Percentiles rank a stretch among this genome's conserved stretches.
These are phyloP conservation scores for Gelatoporia subvermispora DNA, from an alignment of 768 basidiomycete genomes.

Conservation along the genomic window DNA sequence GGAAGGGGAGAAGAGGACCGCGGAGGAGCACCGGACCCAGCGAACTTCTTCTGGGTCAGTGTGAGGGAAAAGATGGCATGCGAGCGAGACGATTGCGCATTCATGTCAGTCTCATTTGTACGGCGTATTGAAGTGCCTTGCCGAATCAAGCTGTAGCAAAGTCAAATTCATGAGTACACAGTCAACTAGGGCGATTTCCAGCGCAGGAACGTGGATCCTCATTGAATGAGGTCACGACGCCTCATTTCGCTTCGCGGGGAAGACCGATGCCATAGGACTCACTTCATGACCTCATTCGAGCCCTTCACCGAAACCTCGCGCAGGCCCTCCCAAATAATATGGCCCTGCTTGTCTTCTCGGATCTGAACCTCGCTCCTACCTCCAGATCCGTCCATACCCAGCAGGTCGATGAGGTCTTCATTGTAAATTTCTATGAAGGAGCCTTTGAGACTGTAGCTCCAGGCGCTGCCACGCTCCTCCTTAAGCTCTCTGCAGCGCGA, in stretches of 20 bases:
- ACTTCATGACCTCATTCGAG: constrained; percentile 89
- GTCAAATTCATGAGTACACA: constrained; percentile 1
- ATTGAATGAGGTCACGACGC: neutral
- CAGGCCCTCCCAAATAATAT: constrained; percentile 95
- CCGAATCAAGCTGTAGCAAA: constrained; percentile 65
- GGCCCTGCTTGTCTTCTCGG: constrained; percentile 93
- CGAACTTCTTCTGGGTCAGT: constrained; percentile 83
- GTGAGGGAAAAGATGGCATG: constrained; percentile 99
- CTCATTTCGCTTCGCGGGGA: neutral
- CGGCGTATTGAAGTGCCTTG: constrained; percentile 87
- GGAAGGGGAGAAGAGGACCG: constrained; percentile 77
- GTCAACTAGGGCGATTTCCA: neutral
- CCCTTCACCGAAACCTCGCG: constrained; percentile 87
- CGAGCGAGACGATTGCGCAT: constrained; percentile 94
- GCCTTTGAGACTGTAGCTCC: constrained; percentile 79
- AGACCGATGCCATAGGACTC: constrained; percentile 28
- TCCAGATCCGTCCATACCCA: constrained; percentile 71
- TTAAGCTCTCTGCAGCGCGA: constrained; percentile 68
- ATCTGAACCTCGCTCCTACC: constrained; percentile 86
- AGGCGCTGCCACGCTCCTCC: constrained; percentile 67
- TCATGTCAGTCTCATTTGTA: constrained; percentile 98
- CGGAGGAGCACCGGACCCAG: constrained; percentile 63
- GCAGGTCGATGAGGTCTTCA: constrained; percentile 95
- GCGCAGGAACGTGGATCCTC: neutral
- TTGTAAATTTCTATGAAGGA: constrained; percentile 99